These are phyloP conservation scores for Thalassiosira livingstoniorum DNA, from an alignment of 352 stramenopile species.

Conservation along the genomic window DNA sequence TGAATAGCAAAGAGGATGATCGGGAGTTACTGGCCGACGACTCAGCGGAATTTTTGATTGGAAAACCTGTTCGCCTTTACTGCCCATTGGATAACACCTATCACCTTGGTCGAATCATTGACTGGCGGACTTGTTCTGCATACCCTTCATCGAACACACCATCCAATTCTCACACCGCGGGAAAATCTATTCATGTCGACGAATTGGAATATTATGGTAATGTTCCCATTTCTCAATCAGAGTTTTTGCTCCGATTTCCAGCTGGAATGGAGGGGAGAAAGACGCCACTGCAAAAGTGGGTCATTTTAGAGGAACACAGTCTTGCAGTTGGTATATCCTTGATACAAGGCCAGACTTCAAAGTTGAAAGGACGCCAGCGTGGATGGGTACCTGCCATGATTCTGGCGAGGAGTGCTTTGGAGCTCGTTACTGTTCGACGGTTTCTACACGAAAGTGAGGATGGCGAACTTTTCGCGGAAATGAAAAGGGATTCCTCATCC, in stretches of 20 bases:
- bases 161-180: neutral
- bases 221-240: constrained; percentile 40
- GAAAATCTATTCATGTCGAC: constrained; percentile 26
- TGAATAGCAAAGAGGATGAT: neutral
- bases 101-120: constrained; percentile 75
- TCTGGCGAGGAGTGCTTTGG: constrained; percentile 58
- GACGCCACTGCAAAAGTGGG: constrained; percentile 67
- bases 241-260: constrained; percentile 70
- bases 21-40: neutral
- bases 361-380: constrained; percentile 20
- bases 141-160: constrained; percentile 17
- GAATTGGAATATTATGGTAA: constrained; percentile 55
- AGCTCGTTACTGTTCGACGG: constrained; percentile 59
- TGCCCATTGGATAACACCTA: constrained; percentile 72
- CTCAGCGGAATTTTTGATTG: constrained; percentile 64
- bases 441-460: constrained; percentile 44
- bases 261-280: constrained; percentile 67
- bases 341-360: constrained; percentile 50
- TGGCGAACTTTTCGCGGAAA: constrained; percentile 45
- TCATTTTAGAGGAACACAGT: constrained; percentile 79
- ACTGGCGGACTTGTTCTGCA: constrained; percentile 43
- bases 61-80: constrained; percentile 72
- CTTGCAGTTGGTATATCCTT: constrained; percentile 64
- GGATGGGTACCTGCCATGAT: constrained; percentile 51
- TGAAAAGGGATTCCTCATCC: neutral